These are phyloP conservation scores for Sequoiadendron giganteum DNA, from an alignment of 75 land plant genomes.

Conservation along the genomic window DNA sequence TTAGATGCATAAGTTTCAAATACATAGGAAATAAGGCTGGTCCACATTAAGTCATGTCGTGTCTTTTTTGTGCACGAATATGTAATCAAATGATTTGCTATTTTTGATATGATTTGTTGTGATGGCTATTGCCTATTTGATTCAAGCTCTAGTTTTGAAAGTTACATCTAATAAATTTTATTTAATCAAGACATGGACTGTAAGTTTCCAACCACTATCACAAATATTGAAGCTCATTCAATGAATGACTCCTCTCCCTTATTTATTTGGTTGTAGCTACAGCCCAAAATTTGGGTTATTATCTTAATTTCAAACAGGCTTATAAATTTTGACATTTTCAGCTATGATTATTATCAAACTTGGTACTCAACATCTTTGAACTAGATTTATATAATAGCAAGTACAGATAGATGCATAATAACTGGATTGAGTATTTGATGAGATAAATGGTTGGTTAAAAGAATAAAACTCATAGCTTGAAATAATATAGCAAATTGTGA, in stretches of 20 bases:
- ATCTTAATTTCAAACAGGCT: not conserved
- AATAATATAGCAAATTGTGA: not conserved
- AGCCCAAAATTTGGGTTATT: not conserved
- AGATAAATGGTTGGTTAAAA: not conserved
- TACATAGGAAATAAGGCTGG: too few species aligned
- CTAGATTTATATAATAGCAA: not conserved
- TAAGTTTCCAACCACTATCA: not conserved
- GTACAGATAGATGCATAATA: not conserved
- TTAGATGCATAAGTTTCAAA: too few species aligned
- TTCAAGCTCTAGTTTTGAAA: too few species aligned
- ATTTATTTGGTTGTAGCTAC: too few species aligned
- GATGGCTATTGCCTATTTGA: too few species aligned
- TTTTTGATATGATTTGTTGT: too few species aligned
- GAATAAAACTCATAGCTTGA: not conserved
- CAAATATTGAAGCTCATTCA: not conserved
- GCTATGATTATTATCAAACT: not conserved
- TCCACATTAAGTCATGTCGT: too few species aligned
- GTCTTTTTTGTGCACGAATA: too few species aligned
- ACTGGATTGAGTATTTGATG: not conserved
- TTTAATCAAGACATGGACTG: not conserved
- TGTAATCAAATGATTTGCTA: too few species aligned
- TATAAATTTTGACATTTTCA: not conserved
- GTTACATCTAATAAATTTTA: not conserved
- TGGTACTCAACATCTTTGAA: not conserved
- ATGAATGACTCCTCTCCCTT: not conserved